These are phyloP conservation scores for Boletus barrowsii DNA, from an alignment of 768 basidiomycete genomes.

Conservation along the genomic window DNA sequence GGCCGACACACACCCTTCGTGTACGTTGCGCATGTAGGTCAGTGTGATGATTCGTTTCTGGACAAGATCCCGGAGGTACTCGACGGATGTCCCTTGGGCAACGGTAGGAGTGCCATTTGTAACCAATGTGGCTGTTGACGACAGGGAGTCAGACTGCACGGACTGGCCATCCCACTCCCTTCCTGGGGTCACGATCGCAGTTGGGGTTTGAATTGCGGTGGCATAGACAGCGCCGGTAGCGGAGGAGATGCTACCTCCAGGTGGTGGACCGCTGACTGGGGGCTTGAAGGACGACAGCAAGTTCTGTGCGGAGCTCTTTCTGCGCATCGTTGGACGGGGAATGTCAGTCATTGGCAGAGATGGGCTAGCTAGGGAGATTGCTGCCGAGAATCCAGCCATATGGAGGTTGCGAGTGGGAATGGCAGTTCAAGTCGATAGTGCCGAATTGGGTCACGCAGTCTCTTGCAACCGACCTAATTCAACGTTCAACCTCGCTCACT, in stretches of 20 bases:
- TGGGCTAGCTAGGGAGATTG: constrained; percentile 9
- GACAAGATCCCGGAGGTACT: constrained; percentile 74
- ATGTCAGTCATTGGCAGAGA: constrained; percentile 11
- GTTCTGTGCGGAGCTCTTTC: constrained; percentile 85
- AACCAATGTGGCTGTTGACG: constrained; percentile 40
- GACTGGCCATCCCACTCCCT: constrained; percentile 78
- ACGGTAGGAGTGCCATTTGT: constrained; percentile 30
- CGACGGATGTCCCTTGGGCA: constrained; percentile 67
- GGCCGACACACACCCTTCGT: constrained; percentile 67
- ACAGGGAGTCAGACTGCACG: constrained; percentile 45
- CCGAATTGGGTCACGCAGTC: constrained; percentile 18
- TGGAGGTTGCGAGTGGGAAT: background rate
- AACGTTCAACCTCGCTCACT: background rate
- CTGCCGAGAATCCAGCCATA: constrained; percentile 21
- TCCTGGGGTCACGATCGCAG: constrained; percentile 38
- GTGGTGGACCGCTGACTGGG: constrained; percentile 20
- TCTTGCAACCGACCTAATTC: constrained; percentile 2
- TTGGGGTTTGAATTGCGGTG: constrained; percentile 32
- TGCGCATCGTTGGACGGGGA: constrained; percentile 64
- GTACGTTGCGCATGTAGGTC: constrained; percentile 80
- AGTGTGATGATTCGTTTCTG: constrained; percentile 83
- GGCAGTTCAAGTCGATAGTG: background rate
- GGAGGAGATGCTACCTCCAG: constrained; percentile 35
- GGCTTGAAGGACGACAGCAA: constrained; percentile 71
- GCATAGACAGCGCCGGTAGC: constrained; percentile 40